Evolutionary conservation across 2,329 filamentous ascomycete species (phyloP).

Genomic region (Fusarium burgessii): DNA sequence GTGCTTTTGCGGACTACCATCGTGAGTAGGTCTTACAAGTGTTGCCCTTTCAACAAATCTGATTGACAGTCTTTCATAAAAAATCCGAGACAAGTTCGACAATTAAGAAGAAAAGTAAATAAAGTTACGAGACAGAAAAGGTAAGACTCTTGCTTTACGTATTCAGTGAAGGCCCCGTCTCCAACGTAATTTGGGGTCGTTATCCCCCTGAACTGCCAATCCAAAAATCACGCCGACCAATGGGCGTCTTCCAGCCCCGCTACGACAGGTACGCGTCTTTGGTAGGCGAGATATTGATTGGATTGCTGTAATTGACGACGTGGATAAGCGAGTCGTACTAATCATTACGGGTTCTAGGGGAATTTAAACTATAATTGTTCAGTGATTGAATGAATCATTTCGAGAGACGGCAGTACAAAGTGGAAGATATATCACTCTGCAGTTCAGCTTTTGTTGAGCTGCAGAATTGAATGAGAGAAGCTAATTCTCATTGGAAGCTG

Average conservation of each 20-base stretch:
- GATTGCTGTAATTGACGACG: constrained; percentile 11
- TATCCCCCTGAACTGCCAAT: constrained; percentile 33
- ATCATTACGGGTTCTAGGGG: not conserved
- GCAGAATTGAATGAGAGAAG: constrained; percentile 13
- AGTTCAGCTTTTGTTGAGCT: not conserved
- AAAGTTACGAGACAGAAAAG: constrained; percentile 3
- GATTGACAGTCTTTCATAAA: not conserved
- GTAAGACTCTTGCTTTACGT: constrained; percentile 25
- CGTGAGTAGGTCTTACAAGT: not conserved
- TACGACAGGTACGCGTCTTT: constrained; percentile 26
- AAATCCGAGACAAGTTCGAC: constrained; percentile 10
- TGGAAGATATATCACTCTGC: not conserved
- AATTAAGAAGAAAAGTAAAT: constrained; percentile 5
- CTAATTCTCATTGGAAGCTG: constrained; percentile 17
- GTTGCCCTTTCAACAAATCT: not conserved
- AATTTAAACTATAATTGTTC: not conserved
- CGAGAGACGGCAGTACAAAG: not conserved
- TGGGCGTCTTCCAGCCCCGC: constrained; percentile 2
- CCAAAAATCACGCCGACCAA: constrained; percentile 7
- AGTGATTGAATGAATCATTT: not conserved
- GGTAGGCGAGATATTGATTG: constrained; percentile 31
- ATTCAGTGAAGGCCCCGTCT: constrained; percentile 16
- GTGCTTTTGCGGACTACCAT: constrained; percentile 40
- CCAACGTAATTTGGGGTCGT: constrained; percentile 31
- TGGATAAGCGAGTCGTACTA: constrained; percentile 17